These are phyloP conservation scores for Heliosperma pusillum DNA, from an alignment of 148 eudicot species.

Conservation along the genomic window DNA sequence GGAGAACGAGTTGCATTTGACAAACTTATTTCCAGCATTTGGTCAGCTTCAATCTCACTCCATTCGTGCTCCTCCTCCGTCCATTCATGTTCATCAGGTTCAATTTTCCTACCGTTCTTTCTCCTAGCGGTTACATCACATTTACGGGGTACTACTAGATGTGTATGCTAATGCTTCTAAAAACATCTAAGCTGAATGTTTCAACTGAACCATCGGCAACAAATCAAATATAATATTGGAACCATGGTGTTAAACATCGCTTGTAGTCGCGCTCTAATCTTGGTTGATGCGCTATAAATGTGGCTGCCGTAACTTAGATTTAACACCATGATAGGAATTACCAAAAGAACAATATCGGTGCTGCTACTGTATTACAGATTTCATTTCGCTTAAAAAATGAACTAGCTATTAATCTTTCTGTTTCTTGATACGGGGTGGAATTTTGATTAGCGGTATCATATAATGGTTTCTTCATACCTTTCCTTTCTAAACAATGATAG, in stretches of 20 bases:
- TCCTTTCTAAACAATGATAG: neutral
- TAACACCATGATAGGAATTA: neutral
- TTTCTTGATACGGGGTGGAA: neutral
- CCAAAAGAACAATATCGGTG: neutral
- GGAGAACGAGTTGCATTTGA: constrained; percentile 38
- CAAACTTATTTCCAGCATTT: constrained; percentile 38
- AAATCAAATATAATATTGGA: no score
- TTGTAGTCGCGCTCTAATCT: no score
- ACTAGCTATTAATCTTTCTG: constrained; percentile 1
- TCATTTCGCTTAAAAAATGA: neutral
- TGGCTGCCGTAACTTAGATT: neutral
- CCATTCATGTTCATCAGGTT: constrained; percentile 38
- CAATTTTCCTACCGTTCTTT: neutral
- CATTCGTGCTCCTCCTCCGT: constrained; percentile 33
- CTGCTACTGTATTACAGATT: no score
- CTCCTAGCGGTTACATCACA: neutral
- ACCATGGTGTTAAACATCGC: no score
- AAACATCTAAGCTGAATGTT: neutral
- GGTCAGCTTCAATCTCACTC: constrained; percentile 38
- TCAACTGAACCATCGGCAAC: no score
- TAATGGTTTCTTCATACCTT: neutral
- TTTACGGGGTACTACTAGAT: neutral
- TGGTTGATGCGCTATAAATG: no score
- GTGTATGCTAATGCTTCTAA: neutral
- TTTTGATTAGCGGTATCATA: no score